Evolutionary conservation across 495 filamentous ascomycete species (phyloP), one percentile per base, ranked within the genome.

Genomic region (Penicillium lividum): DNA sequence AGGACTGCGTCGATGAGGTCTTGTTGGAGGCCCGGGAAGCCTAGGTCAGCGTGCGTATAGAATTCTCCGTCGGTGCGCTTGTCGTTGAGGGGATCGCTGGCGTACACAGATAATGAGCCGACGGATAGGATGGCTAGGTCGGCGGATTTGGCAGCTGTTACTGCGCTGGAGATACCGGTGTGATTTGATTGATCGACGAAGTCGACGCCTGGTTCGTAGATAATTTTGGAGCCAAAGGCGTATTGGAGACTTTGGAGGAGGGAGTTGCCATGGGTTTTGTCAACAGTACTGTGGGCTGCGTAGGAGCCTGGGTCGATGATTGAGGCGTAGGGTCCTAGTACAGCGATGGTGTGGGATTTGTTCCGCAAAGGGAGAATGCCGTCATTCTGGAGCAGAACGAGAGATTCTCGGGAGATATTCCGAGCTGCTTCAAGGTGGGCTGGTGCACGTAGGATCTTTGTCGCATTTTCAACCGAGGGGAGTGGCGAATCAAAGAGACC

Each of bases 21-120:
- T 51, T 51, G 48, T 33, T 51, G 48, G 29, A 51, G 48, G 9
- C 48, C 48, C 15, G 48, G 48, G 48, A 51, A 51, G 7, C 48
- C 48, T 16, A 51, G 29, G 28, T 51, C 48, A 11, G 29, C 48
- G 29, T 51, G 48, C 22, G 48, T 16, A 15, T n/a, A 51, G 6
- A 51, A 33, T n/a, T 51, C 48, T 51, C 48, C 48, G 16, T 51
- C 48, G 8, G 48, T 51, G 15, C 48, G 28, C n/a, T 51, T 51
- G 48, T 22, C 48, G 10, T 51, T 0, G 8, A 51, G 48, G 3
- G 48, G 48, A 34, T 51, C 48, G 48, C 48, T 51, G 8, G 48
- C 4, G 48, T 51, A 51, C 3, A 51, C 48, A 0, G 48, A 51
- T 34, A 51, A 18, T 16, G 48, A 51, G 48, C 48, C 48, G 8